A percentile compares a stretch with the other conserved stretches of the same genome.
phyloP scores from a whole-genome alignment of 805 yeast species.

The Barnettozyma siamensis region DNA sequence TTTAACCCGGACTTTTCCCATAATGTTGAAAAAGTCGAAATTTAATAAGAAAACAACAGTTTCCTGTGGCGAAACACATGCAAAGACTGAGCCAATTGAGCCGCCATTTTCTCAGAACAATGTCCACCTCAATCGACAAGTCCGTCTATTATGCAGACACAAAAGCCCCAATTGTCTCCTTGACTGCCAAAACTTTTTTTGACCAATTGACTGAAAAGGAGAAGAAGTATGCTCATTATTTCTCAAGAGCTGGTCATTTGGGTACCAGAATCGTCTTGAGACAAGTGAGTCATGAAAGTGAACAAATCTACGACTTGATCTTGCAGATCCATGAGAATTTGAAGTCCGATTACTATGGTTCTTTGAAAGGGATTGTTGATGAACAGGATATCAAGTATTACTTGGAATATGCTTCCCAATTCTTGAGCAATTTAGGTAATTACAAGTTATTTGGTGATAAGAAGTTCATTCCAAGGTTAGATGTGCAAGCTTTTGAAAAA shows the following conservation, averaged over 20 bases:
- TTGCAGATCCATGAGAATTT: conserved; percentile 47
- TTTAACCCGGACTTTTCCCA: background rate
- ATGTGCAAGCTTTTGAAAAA: conserved; percentile 40
- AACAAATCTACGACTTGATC: conserved; percentile 65
- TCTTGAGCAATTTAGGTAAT: conserved; percentile 69
- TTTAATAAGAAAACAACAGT: too few species aligned
- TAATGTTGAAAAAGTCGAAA: background rate
- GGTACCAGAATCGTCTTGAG: conserved; percentile 77
- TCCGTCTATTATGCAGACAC: conserved; percentile 42
- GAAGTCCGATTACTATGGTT: conserved; percentile 43
- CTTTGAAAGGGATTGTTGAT: conserved; percentile 32
- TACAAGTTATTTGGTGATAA: conserved; percentile 86
- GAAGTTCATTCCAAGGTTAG: conserved; percentile 70
- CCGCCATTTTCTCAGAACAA: conserved; percentile 5
- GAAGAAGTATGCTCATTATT: conserved; percentile 74
- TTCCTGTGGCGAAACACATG: background rate
- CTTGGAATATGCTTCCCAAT: conserved; percentile 72
- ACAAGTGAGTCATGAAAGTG: conserved; percentile 80
- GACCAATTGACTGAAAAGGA: conserved; percentile 54
- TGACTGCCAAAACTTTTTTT: conserved; percentile 66
- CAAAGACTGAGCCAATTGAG: conserved; percentile 7
- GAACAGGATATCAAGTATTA: conserved; percentile 30
- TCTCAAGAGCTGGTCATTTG: conserved; percentile 77
- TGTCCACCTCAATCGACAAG: conserved; percentile 7
- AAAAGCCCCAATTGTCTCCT: conserved; percentile 63